Percentiles rank a stretch among this genome's conserved stretches.
phyloP scores from a whole-genome alignment of 1,139 yeast genomes.

The Williopsis jadinii region DNA sequence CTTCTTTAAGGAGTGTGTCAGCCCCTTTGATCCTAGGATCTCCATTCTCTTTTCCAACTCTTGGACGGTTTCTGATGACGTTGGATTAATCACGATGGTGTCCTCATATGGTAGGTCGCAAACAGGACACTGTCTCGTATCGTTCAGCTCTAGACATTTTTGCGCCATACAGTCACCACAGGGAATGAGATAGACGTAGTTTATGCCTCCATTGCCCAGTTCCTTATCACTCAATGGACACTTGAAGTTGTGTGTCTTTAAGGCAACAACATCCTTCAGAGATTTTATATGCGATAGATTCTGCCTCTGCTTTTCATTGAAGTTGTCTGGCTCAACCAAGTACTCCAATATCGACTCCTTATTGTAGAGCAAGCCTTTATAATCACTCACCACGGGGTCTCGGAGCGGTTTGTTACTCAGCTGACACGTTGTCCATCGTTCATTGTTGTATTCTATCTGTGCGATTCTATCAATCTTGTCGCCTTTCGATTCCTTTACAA shows the following conservation, averaged over 20 bases:
- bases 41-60: constrained; percentile 30
- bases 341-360: constrained; percentile 61
- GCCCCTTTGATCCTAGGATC: constrained; percentile 26
- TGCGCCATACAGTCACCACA: constrained; percentile 51
- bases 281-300: constrained; percentile 38
- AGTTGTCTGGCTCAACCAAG: constrained; percentile 33
- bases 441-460: constrained; percentile 9
- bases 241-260: constrained; percentile 25
- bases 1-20: constrained; percentile 42
- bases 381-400: constrained; percentile 64
- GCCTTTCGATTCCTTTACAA: constrained; percentile 15
- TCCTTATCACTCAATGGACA: constrained; percentile 48
- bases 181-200: constrained; percentile 39
- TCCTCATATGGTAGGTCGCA: constrained; percentile 31
- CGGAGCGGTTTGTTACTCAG: constrained; percentile 33
- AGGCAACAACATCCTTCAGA: constrained; percentile 44
- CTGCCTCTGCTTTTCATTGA: constrained; percentile 24
- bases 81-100: constrained; percentile 34
- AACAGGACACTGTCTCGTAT: constrained; percentile 30
- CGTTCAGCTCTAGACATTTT: constrained; percentile 26
- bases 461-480: constrained; percentile 4
- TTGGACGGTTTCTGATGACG: constrained; percentile 22
- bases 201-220: constrained; percentile 27
- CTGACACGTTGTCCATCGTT: constrained; percentile 36
- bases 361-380: constrained; percentile 58